Evolutionary conservation across 495 filamentous ascomycete species (phyloP), one percentile per base, ranked within the genome.

Genomic region (Immersiella caudata): DNA sequence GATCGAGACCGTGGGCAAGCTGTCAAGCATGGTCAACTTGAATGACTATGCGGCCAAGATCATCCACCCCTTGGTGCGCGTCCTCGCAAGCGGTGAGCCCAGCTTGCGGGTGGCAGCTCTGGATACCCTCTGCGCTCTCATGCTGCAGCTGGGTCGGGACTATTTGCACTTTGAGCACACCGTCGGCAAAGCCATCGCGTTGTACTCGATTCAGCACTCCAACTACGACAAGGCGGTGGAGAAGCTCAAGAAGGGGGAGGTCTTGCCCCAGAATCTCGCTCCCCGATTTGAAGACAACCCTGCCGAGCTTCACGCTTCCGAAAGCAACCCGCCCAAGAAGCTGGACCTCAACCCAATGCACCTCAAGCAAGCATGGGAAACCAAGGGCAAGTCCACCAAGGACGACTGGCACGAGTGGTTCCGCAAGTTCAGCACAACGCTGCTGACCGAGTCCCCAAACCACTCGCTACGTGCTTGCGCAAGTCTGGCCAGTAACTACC

Each of bases 401-500:
- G 95, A 99, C 75, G 95, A 99, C 78, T 99, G 95, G 95, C 91
- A 96, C 68, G 95, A 99, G 78, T 99, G 95, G 95, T 97, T 97
- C 76, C 86, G 96, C 60, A 86, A 96, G 24, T 96, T 98, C 76
- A 97, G 94, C 72, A 92, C 97, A 21, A 96, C 97, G 70, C 84
- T 99, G 22, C 84, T 99, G 49, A 94, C 93, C 65, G 96, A 99
- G 76, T 97, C 93, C 1, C 96, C 95, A 21, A 97, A 96, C 55
- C 96, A 97, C 57, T 94, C 95, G 16, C 80, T 99, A 27, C 85
- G 95, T 66, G 94, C 95, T 29, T 99, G 95, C 77, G 95, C 96
- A 54, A 91, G 90, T 62, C 82, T 99, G 54, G 95, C 93, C 6
- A 91, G 91, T 68, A 89, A 94, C 22, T 97, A 98, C 76, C 92